Conservation (phyloP, 768 basidiomycete genomes). For the Mycena rosella region DNA sequence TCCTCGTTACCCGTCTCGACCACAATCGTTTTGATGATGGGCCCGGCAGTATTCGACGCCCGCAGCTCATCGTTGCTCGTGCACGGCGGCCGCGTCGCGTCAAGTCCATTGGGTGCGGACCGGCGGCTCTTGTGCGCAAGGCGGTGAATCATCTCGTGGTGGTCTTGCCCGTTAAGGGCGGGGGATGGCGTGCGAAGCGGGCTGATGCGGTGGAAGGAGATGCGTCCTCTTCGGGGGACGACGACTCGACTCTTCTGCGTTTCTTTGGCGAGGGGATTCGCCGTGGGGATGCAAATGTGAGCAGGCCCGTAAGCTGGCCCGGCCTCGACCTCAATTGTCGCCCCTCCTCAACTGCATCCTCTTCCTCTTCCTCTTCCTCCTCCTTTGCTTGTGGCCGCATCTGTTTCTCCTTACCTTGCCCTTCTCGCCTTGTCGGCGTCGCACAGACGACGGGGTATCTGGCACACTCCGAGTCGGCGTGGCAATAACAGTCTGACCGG, state of each 20-base stretch:
- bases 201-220: slow-evolving; percentile 26
- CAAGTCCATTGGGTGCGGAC: slow-evolving; percentile 9
- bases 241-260: slow-evolving; percentile 59
- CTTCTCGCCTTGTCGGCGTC: slow-evolving; percentile 23
- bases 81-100: slow-evolving; percentile 27
- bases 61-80: slow-evolving; percentile 7
- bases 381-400: slow-evolving; percentile 13
- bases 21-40: slow-evolving; percentile 39
- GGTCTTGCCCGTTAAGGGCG: not conserved
- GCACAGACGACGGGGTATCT: not conserved
- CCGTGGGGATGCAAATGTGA: slow-evolving; percentile 29
- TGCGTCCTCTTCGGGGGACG: slow-evolving; percentile 46
- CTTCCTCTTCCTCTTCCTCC: slow-evolving; percentile 30
- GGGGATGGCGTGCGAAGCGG: slow-evolving; percentile 14
- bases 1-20: slow-evolving; percentile 30
- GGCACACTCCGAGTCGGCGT: slow-evolving; percentile 19
- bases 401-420: slow-evolving; percentile 36
- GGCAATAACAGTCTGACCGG: slow-evolving; percentile 5
- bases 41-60: slow-evolving; percentile 20
- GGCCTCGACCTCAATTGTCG: slow-evolving; percentile 30
- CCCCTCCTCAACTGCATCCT: slow-evolving; percentile 6
- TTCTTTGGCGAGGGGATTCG: slow-evolving; percentile 53
- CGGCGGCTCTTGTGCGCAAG: slow-evolving; percentile 24
- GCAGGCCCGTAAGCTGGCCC: slow-evolving; percentile 24
- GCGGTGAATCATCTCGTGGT: not conserved